Conservation (phyloP, 1,284 basidiomycete genomes). For the Tremellales sp. region DNA sequence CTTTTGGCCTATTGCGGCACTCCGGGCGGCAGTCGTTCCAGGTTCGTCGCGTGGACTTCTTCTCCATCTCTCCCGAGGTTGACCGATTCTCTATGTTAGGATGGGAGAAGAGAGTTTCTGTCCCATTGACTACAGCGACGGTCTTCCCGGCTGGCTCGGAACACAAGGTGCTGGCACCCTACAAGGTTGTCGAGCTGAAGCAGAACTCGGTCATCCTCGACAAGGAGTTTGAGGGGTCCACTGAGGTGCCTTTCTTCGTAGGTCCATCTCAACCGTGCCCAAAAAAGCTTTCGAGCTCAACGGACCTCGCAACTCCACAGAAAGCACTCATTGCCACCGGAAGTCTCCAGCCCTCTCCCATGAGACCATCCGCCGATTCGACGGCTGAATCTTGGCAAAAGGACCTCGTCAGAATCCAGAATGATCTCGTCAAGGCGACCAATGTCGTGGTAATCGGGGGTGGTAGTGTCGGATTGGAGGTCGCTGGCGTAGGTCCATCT, state of each 20-base stretch:
- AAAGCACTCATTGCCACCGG: slow-evolving; percentile 44
- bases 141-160: slow-evolving; percentile 37
- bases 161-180: slow-evolving; percentile 36
- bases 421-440: slow-evolving; percentile 32
- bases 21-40: slow-evolving; percentile 48
- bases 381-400: slow-evolving; percentile 22
- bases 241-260: slow-evolving; percentile 45
- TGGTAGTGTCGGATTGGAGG: slow-evolving; percentile 52
- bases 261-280: slow-evolving; percentile 10
- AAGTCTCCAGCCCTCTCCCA: slow-evolving; percentile 39
- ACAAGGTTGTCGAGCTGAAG: slow-evolving; percentile 44
- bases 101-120: slow-evolving; percentile 45
- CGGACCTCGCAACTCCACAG: slow-evolving; percentile 11
- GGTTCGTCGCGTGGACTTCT: slow-evolving; percentile 26
- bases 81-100: slow-evolving; percentile 18
- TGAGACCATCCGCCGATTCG: slow-evolving; percentile 33
- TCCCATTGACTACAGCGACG: slow-evolving; percentile 31
- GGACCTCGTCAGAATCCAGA: slow-evolving; percentile 30
- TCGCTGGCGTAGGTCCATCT: slow-evolving; percentile 44
- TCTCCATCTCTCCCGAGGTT: not conserved
- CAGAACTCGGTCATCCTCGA: slow-evolving; percentile 39
- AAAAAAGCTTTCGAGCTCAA: not conserved
- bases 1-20: slow-evolving; percentile 43
- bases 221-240: slow-evolving; percentile 42
- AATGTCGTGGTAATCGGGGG: slow-evolving; percentile 48